These are phyloP conservation scores for Alternaria viburni DNA, from an alignment of 2,329 filamentous ascomycete genomes.

Conservation along the genomic window DNA sequence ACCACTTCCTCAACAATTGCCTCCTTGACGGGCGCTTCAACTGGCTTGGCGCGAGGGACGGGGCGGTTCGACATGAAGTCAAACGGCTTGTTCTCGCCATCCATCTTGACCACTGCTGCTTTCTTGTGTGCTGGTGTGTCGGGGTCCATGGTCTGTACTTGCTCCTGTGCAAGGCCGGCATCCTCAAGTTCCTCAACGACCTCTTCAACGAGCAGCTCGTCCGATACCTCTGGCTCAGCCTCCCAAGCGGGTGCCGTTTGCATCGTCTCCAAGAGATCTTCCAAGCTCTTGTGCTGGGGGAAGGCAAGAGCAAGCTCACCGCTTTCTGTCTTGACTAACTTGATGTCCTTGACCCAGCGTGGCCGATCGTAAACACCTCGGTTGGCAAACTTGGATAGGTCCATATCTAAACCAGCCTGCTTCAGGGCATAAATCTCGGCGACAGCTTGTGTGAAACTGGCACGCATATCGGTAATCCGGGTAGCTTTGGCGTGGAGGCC, in stretches of 20 bases:
- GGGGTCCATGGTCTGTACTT: constrained; percentile 33
- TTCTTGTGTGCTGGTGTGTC: constrained; percentile 33
- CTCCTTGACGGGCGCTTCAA: constrained; percentile 48
- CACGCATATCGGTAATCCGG: constrained; percentile 27
- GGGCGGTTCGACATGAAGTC: constrained; percentile 48
- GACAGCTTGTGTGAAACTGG: constrained; percentile 61
- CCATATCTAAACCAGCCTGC: constrained; percentile 34
- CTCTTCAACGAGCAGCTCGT: constrained; percentile 29
- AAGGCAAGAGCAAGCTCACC: constrained; percentile 32
- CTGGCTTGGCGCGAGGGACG: constrained; percentile 35
- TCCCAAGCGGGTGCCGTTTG: constrained; percentile 28
- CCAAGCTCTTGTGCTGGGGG: constrained; percentile 24
- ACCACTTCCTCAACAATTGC: constrained; percentile 27
- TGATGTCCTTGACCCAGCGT: constrained; percentile 37
- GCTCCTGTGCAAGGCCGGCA: constrained; percentile 14
- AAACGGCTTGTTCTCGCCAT: constrained; percentile 38
- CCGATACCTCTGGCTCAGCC: constrained; percentile 11
- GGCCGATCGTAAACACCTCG: constrained; percentile 37
- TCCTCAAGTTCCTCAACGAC: constrained; percentile 20
- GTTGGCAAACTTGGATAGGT: constrained; percentile 34
- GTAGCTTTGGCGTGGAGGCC: constrained; percentile 26
- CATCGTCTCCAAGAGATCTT: constrained; percentile 33
- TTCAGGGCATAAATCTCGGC: constrained; percentile 62
- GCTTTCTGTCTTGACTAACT: constrained; percentile 24
- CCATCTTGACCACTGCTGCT: constrained; percentile 36